Evolutionary conservation across 345 rosid species (phyloP).

Genomic region (Acer campestre): DNA sequence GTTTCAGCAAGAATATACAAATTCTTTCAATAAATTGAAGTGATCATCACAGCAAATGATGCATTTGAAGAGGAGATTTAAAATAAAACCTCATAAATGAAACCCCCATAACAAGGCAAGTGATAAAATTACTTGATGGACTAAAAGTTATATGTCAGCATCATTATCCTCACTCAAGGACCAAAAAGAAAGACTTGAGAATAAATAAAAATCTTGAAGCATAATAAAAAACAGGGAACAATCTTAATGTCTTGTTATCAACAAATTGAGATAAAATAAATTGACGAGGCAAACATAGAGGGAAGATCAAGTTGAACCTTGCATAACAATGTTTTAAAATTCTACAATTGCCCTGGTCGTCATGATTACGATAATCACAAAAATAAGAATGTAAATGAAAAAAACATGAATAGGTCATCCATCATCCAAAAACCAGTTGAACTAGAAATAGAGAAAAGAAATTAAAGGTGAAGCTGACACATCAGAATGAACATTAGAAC

Average conservation of each 20-base stretch:
- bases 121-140: not conserved
- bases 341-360: slow-evolving; percentile 43
- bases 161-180: not conserved
- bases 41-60: slow-evolving; percentile 41
- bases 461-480: too few species aligned
- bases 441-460: too few species aligned
- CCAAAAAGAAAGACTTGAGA: not conserved
- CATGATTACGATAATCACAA: too few species aligned
- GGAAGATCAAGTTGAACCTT: not conserved
- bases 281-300: not conserved
- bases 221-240: not conserved
- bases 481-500: too few species aligned
- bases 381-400: too few species aligned
- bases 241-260: not conserved
- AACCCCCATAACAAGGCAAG: not conserved
- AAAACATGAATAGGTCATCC: too few species aligned
- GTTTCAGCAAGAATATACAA: slow-evolving; percentile 34
- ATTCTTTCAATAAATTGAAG: slow-evolving; percentile 19
- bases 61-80: too few species aligned
- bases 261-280: not conserved
- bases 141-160: not conserved
- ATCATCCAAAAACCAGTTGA: too few species aligned
- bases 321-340: not conserved
- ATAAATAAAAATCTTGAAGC: not conserved
- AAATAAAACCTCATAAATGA: not conserved